Conservation (phyloP, 2,329 filamentous ascomycete species). For the Aaosphaeria arxii region DNA sequence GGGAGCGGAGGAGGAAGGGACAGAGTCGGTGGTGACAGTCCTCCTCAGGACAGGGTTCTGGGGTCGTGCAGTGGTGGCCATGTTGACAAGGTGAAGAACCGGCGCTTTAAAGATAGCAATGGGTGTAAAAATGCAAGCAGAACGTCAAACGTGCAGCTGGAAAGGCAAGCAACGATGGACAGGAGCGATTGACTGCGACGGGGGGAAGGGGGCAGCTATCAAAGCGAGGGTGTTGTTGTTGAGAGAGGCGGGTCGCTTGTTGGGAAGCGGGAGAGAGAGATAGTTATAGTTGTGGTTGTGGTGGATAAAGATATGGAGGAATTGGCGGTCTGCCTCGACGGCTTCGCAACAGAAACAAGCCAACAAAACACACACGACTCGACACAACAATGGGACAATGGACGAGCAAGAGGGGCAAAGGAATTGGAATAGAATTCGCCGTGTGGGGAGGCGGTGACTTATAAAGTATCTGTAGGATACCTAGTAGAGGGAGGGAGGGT, state of each 20-base stretch:
- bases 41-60: conserved; percentile 47
- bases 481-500: neutral
- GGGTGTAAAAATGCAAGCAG: conserved; percentile 1
- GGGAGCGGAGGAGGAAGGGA: conserved; percentile 50
- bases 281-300: neutral
- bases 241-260: conserved; percentile 4
- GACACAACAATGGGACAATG: neutral
- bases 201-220: conserved; percentile 1
- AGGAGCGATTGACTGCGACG: conserved; percentile 1
- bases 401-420: neutral
- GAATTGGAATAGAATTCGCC: neutral
- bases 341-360: conserved; percentile 1
- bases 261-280: conserved; percentile 1
- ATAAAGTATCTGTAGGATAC: neutral
- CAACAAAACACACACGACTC: conserved; percentile 1
- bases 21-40: conserved; percentile 50
- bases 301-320: neutral
- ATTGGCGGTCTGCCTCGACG: neutral
- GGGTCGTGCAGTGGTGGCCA: conserved; percentile 52
- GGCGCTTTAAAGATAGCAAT: conserved; percentile 2
- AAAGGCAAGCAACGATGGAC: conserved; percentile 1
- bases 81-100: conserved; percentile 7
- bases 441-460: neutral
- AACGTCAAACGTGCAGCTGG: neutral
- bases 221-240: conserved; percentile 2